Percentiles rank a stretch among this genome's conserved stretches.
Evolutionary conservation across 1,139 yeast genomes (phyloP).

Genomic region (Geotrichum cucujoidarum): DNA sequence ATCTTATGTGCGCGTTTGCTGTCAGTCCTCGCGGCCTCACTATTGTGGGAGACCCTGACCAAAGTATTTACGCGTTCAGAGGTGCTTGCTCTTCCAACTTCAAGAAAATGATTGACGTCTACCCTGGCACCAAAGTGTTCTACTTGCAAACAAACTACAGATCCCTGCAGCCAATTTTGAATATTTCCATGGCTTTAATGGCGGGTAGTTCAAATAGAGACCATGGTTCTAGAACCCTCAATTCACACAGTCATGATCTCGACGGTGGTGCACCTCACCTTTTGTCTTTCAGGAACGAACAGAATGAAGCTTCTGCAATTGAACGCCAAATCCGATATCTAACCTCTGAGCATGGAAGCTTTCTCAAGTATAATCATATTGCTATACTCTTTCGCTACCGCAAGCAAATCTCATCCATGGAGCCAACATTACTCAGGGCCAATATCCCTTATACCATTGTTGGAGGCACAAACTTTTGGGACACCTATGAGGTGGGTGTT

Average conservation of each 20-base stretch:
- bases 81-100: conserved; percentile 74
- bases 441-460: conserved; percentile 57
- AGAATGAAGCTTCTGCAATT: conserved; percentile 55
- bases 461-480: conserved; percentile 18
- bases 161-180: conserved; percentile 64
- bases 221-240: conserved; percentile 19
- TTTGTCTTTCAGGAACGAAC: conserved; percentile 39
- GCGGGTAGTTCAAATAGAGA: conserved; percentile 45
- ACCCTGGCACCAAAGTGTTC: conserved; percentile 39
- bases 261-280: conserved; percentile 29
- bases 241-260: background rate
- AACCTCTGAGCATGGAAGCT: conserved; percentile 23
- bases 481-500: conserved; percentile 11
- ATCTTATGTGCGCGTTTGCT: conserved; percentile 59
- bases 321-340: conserved; percentile 48
- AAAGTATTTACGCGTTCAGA: conserved; percentile 70
- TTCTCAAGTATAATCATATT: conserved; percentile 50
- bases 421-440: conserved; percentile 51
- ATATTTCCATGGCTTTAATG: conserved; percentile 64
- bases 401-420: conserved; percentile 54
- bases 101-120: conserved; percentile 49
- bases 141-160: conserved; percentile 69
- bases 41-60: conserved; percentile 95
- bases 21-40: conserved; percentile 42
- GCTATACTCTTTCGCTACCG: conserved; percentile 68